A percentile compares a stretch with the other conserved stretches of the same genome.
These are phyloP conservation scores for Cyclocybe aegerita DNA, from an alignment of 768 basidiomycete species.

Conservation along the genomic window DNA sequence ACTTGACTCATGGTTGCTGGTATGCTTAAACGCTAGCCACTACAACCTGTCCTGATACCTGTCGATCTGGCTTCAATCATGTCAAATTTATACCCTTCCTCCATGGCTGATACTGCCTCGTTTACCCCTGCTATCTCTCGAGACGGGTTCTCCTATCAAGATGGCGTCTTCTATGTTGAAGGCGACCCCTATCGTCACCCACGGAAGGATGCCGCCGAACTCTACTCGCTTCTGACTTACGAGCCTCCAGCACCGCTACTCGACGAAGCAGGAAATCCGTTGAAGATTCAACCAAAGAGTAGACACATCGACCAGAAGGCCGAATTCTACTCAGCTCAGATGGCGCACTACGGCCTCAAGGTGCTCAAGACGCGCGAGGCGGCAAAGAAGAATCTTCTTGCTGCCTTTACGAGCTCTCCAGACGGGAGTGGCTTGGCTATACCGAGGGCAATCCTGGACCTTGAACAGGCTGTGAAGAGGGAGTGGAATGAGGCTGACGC, in stretches of 20 bases:
- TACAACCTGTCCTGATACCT: too few species aligned
- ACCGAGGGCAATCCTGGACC: constrained; percentile 17
- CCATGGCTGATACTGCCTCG: not conserved
- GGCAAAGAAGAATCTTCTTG: constrained; percentile 23
- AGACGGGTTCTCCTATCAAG: constrained; percentile 18
- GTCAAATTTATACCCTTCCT: not conserved
- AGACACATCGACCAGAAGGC: constrained; percentile 19
- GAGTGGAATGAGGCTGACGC: constrained; percentile 21
- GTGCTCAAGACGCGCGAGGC: constrained; percentile 21
- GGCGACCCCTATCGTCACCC: constrained; percentile 12
- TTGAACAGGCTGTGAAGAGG: constrained; percentile 18
- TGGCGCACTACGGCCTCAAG: constrained; percentile 27
- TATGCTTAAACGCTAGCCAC: too few species aligned
- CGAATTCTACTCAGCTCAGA: constrained; percentile 26
- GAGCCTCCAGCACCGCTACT: constrained; percentile 19
- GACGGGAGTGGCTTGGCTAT: constrained; percentile 15
- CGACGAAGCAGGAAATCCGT: constrained; percentile 26
- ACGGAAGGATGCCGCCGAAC: constrained; percentile 15
- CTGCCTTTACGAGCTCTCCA: constrained; percentile 14
- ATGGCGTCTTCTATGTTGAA: constrained; percentile 16
- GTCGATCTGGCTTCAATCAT: too few species aligned
- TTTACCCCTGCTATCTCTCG: constrained; percentile 17
- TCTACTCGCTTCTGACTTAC: constrained; percentile 24
- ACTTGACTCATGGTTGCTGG: too few species aligned
- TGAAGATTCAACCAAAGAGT: constrained; percentile 20